Evolutionary conservation across 805 yeast species (phyloP).

Genomic region (Yarrowia bubula): DNA sequence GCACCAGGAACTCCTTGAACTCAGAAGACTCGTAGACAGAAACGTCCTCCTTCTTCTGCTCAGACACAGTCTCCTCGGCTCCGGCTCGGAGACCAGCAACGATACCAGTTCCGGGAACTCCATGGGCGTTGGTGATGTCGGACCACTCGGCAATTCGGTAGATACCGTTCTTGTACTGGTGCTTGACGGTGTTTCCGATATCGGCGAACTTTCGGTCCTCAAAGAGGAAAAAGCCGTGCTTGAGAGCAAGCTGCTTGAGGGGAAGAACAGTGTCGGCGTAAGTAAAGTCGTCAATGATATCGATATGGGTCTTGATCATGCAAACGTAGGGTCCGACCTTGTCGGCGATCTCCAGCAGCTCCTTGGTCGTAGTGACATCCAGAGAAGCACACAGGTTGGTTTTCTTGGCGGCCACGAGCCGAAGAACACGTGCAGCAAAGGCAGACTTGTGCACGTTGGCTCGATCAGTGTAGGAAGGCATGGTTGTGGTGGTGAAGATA

Average conservation of each 20-base stretch:
- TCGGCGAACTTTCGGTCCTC: slow-evolving; percentile 99
- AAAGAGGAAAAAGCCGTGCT: slow-evolving; percentile 85
- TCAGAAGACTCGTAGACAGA: neutral
- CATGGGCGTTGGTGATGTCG: slow-evolving; percentile 96
- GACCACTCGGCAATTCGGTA: slow-evolving; percentile 91
- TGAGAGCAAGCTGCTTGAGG: slow-evolving; percentile 64
- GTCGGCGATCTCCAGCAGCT: slow-evolving; percentile 70
- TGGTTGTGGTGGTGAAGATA: neutral
- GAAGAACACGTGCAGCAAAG: slow-evolving; percentile 71
- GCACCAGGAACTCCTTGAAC: slow-evolving; percentile 8
- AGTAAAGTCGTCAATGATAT: slow-evolving; percentile 83
- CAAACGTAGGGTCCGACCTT: slow-evolving; percentile 88
- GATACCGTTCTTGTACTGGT: slow-evolving; percentile 88
- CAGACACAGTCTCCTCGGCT: slow-evolving; percentile 59
- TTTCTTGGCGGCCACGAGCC: slow-evolving; percentile 72
- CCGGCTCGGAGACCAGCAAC: slow-evolving; percentile 86
- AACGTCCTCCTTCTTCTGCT: slow-evolving; percentile 36
- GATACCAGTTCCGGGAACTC: slow-evolving; percentile 93
- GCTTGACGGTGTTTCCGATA: slow-evolving; percentile 94
- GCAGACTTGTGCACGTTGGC: slow-evolving; percentile 71
- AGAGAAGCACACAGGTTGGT: slow-evolving; percentile 92
- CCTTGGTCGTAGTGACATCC: slow-evolving; percentile 79
- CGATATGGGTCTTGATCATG: slow-evolving; percentile 90
- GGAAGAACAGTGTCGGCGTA: slow-evolving; percentile 79
- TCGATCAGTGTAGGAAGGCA: slow-evolving; percentile 58